Evolutionary conservation across 208 protist genomes (phyloP), one percentile per base, ranked within the genome.

Genomic region (Leishmania braziliensis): DNA sequence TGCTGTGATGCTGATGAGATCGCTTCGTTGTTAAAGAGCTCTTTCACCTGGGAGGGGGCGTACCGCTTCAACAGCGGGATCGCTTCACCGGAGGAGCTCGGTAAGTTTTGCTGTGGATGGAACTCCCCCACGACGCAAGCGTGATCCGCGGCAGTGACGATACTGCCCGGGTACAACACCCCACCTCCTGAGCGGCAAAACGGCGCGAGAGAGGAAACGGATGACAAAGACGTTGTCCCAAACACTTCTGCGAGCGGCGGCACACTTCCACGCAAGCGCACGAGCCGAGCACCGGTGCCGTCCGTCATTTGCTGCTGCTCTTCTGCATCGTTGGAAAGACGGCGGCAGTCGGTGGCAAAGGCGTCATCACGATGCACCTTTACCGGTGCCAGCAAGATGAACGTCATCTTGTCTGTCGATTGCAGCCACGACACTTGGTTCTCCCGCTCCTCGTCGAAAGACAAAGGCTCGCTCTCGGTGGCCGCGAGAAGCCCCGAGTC

Each of bases 371-470:
- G 23, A 10, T 29, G 29, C 62, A 26, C 63, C 20, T 58, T 73
- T 26, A 85, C 54, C 6, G 88, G 91, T 0, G 88, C 93, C 12
- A 96, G 77, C 43, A 98, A 23, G 62, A 98, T 98, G 65, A 98
- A 98, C n/a, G 95, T 98, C 14, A 98, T 80, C 77, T 98, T 98
- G 60, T 97, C 92, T 5, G 81, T 79, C 1, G 94, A 90, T 12
- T 80, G 75, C 54, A 95, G 80, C 95, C 97, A 98, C 46, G 89
- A 85, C 60, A 87, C 51, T 83, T 98, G 97, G 60, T 98, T 98
- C 46, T 92, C 93, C 43, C 89, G 85, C 86, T 98, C 95, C 84
- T 98, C 93, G 29, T 89, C 85, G 16, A 98, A 79, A 10, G 93
- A 91, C 9, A 98, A 83, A 1, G 94, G 94, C 78, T 98, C 95